Percentiles rank a stretch among this genome's conserved stretches.
These are phyloP conservation scores for Eutrema japonicum DNA, from an alignment of 345 rosid species.

Conservation along the genomic window DNA sequence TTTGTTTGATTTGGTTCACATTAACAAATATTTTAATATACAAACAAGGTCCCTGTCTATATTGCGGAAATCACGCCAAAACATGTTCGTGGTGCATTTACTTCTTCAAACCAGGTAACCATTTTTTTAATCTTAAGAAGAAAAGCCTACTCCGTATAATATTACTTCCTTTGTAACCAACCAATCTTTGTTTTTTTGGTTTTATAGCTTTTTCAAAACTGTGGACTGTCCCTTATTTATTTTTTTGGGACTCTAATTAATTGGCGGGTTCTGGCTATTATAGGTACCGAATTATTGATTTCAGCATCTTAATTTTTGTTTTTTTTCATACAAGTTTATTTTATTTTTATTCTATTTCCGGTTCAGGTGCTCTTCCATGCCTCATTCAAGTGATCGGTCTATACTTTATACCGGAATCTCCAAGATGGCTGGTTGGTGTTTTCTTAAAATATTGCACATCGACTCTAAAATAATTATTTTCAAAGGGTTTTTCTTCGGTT, in stretches of 20 bases:
- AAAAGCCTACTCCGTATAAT: neutral
- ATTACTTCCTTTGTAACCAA: too few species aligned
- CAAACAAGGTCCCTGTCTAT: constrained; percentile 51
- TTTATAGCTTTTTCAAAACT: constrained; percentile 39
- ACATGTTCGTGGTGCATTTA: constrained; percentile 51
- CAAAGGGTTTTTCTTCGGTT: neutral
- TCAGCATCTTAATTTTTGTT: constrained; percentile 27
- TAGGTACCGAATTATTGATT: constrained; percentile 37
- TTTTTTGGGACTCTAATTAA: constrained; percentile 43
- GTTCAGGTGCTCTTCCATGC: constrained; percentile 45
- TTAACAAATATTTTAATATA: neutral
- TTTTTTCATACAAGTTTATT: constrained; percentile 20
- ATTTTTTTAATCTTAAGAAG: neutral
- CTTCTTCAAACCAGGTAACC: constrained; percentile 36
- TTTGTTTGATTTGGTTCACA: neutral
- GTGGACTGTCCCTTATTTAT: constrained; percentile 41
- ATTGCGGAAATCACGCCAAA: constrained; percentile 55
- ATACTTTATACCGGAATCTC: constrained; percentile 60
- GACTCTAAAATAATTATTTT: neutral
- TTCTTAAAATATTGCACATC: neutral
- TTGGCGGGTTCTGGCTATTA: constrained; percentile 43
- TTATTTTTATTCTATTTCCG: neutral
- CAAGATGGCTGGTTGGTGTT: constrained; percentile 54
- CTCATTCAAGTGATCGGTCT: constrained; percentile 46
- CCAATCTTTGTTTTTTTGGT: neutral